These are phyloP conservation scores for Verticillium dahliae DNA, from an alignment of 2,329 filamentous ascomycete genomes.

Conservation along the genomic window DNA sequence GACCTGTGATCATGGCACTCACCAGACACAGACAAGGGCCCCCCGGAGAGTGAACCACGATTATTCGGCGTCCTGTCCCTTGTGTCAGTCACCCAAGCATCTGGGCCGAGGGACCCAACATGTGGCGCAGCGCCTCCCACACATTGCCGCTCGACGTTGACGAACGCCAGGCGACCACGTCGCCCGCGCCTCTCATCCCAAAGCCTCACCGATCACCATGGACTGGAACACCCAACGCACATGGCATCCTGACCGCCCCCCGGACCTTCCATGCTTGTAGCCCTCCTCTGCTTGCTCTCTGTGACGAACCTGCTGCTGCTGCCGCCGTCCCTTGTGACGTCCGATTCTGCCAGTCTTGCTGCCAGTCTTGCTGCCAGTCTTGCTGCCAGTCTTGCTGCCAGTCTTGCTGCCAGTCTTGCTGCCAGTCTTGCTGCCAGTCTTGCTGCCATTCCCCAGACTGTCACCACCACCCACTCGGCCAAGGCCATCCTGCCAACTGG, in stretches of 20 bases:
- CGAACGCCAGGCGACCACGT: conserved; percentile 13
- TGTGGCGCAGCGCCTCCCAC: neutral
- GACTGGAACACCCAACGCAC: neutral
- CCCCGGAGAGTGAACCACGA: neutral
- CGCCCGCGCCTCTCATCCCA: neutral
- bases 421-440: neutral
- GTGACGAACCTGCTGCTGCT: neutral
- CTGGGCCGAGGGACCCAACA: neutral
- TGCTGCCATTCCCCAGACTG: no score
- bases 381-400: no score
- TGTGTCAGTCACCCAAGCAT: neutral
- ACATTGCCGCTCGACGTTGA: neutral
- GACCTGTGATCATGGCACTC: neutral
- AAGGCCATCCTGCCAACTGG: neutral
- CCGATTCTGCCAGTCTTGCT: neutral
- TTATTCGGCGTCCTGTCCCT: neutral
- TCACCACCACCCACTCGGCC: no score
- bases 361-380: no score
- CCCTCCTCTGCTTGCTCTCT: neutral
- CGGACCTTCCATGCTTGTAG: neutral
- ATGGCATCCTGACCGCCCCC: neutral
- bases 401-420: no score
- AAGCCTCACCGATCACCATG: neutral
- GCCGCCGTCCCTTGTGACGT: neutral
- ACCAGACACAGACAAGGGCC: neutral